These are phyloP conservation scores for Schwanniomyces pseudopolymorphus DNA, from an alignment of 805 yeast genomes.

Conservation along the genomic window DNA sequence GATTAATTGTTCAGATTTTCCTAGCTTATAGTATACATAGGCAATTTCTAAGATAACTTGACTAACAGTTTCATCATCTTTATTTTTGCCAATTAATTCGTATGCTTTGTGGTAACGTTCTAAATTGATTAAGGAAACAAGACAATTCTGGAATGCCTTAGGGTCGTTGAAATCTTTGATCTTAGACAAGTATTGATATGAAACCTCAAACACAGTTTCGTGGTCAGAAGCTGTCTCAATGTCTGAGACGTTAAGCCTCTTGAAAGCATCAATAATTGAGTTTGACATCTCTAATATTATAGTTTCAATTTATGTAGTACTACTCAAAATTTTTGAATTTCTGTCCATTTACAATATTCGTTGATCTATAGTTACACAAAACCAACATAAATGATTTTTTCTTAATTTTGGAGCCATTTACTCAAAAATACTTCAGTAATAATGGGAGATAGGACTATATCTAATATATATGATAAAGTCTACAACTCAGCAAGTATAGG, in stretches of 20 bases:
- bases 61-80: constrained; percentile 31
- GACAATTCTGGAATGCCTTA: constrained; percentile 41
- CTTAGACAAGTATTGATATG: constrained; percentile 41
- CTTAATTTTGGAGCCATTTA: not conserved
- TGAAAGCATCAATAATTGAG: constrained; percentile 43
- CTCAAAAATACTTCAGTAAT: no score
- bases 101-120: constrained; percentile 55
- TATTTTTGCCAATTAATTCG: constrained; percentile 39
- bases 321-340: not conserved
- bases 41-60: constrained; percentile 50
- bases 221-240: constrained; percentile 27
- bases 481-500: no score
- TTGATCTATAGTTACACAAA: not conserved
- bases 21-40: constrained; percentile 60
- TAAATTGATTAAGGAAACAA: constrained; percentile 59
- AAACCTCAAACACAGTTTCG: constrained; percentile 35
- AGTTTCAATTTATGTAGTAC: not conserved
- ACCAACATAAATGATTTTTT: not conserved
- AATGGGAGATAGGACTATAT: no score
- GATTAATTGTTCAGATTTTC: constrained; percentile 32
- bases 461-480: no score
- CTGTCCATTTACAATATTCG: not conserved
- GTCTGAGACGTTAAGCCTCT: constrained; percentile 32
- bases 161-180: constrained; percentile 35
- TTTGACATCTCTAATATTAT: constrained; percentile 25